Base-by-base conservation (phyloP, 306 rosid species). In the Oemleria cerasiformis region DNA sequence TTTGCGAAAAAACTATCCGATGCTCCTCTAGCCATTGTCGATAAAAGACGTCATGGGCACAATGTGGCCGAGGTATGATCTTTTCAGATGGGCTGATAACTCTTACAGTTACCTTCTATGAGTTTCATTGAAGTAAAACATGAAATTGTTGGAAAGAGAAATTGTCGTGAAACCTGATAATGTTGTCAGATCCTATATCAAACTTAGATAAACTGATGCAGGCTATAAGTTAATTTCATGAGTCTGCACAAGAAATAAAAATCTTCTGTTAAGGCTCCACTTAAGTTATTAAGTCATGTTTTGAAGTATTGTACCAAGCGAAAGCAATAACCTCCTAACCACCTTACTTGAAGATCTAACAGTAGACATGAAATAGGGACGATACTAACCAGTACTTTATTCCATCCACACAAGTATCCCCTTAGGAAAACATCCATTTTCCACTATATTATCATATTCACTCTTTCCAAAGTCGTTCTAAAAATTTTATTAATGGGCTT, bases 11-110 rank as follows among this genome's bases (percentile, higher is more conserved):
- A 95, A 13, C 74, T 95, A 82, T 95, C 96, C 15, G 97, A 95
- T 86, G 99, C 99, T 51, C 99, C 99, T 70, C 84, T 95, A 74
- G 99, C 99, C 45, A 95, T 95, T 70, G 99, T 95, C 48, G 97
- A 95, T 83, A 95, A 95, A 82, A 88, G 99, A 73, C 96, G 99
- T 34, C 95, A 91, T 56, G 99, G 85, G 55, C 99, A 95, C 80
- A 95, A 91, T 72, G 85, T 88, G 74, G 97, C 97, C 1, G 97
- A 91, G 97, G 95, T 91, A 86, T 11, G 65, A 70, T 76, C 41
- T 49, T 25, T 53, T 40, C 44, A 39, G 54, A 49, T n/a, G 55
- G 42, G 68, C 44, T 16, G 39, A 45, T 42, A 5, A 16, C 38
- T 45, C 9, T 48, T 41, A 8, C 64, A 56, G 14, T 77, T 71